Percentiles rank a stretch among this genome's conserved stretches.
Conservation (phyloP, 306 rosid genomes). For the Vigna hirtella region DNA sequence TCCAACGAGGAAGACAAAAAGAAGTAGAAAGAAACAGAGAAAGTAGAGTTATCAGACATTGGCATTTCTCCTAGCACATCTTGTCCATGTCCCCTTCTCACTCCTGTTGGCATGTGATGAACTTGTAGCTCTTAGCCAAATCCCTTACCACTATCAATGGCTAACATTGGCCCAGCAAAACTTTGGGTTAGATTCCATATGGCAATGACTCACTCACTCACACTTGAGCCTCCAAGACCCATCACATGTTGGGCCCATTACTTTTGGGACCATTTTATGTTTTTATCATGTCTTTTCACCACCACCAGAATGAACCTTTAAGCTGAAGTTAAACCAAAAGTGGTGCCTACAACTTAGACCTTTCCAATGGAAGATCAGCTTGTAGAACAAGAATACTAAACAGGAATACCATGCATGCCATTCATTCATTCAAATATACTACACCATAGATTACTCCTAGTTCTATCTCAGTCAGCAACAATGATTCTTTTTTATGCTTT, state of each 20-base stretch:
- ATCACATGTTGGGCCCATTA: constrained; percentile 50
- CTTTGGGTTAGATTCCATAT: constrained; percentile 42
- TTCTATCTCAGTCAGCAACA: not conserved
- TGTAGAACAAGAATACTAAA: constrained; percentile 46
- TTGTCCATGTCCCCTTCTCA: constrained; percentile 71
- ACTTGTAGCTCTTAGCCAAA: constrained; percentile 47
- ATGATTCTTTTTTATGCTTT: constrained; percentile 2
- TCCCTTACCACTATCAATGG: constrained; percentile 43
- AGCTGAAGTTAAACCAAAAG: constrained; percentile 43
- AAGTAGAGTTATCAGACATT: constrained; percentile 48
- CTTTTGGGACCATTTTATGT: constrained; percentile 53
- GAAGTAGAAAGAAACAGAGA: constrained; percentile 51
- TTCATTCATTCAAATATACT: not conserved
- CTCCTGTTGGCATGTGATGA: constrained; percentile 58
- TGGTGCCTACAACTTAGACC: constrained; percentile 43
- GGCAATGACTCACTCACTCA: constrained; percentile 26
- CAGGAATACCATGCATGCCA: not conserved
- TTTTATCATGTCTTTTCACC: constrained; percentile 41
- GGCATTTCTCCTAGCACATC: constrained; percentile 60
- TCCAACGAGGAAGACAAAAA: constrained; percentile 56
- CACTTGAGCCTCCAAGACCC: constrained; percentile 46
- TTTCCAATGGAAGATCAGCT: constrained; percentile 41
- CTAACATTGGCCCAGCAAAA: constrained; percentile 50
- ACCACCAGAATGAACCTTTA: constrained; percentile 41
- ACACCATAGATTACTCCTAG: not conserved